Evolutionary conservation across 345 rosid genomes (phyloP).

Genomic region (Tarenaya hassleriana): DNA sequence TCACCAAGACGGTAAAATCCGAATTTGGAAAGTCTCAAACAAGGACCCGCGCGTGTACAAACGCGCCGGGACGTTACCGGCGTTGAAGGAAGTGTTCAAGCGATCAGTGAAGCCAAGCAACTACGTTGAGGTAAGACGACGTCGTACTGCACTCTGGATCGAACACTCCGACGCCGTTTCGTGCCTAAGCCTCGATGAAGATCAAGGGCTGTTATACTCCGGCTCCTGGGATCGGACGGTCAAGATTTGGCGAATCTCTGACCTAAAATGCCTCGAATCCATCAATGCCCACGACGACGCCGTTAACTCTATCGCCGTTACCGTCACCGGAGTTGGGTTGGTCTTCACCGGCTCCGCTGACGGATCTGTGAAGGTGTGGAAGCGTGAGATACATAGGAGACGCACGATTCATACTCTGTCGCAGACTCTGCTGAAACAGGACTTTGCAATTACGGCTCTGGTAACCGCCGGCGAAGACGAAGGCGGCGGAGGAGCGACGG

Average conservation of each 20-base stretch:
- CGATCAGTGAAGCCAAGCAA: conserved; percentile 57
- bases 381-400: conserved; percentile 46
- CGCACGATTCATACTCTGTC: conserved; percentile 46
- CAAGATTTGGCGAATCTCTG: conserved; percentile 28
- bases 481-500: conserved; percentile 31
- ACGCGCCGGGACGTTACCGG: conserved; percentile 30
- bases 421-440: conserved; percentile 53
- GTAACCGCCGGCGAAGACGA: conserved; percentile 38
- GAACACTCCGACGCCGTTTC: conserved; percentile 81
- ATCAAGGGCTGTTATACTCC: conserved; percentile 28
- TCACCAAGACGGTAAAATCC: too few relatives aligned
- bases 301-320: conserved; percentile 49
- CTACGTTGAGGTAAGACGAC: conserved; percentile 64
- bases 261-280: too few relatives aligned
- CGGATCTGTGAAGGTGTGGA: conserved; percentile 86
- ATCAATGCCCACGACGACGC: too few relatives aligned
- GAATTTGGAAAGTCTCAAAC: conserved; percentile 27
- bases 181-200: conserved; percentile 52
- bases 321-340: conserved; percentile 38
- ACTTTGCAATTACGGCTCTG: conserved; percentile 66
- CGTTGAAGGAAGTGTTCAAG: conserved; percentile 29
- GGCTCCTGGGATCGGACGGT: conserved; percentile 31
- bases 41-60: conserved; percentile 29
- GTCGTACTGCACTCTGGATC: conserved; percentile 27
- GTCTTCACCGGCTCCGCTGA: conserved; percentile 85